These are phyloP conservation scores for Colletotrichum abscissum DNA, from an alignment of 2,329 filamentous ascomycete species.

Conservation along the genomic window DNA sequence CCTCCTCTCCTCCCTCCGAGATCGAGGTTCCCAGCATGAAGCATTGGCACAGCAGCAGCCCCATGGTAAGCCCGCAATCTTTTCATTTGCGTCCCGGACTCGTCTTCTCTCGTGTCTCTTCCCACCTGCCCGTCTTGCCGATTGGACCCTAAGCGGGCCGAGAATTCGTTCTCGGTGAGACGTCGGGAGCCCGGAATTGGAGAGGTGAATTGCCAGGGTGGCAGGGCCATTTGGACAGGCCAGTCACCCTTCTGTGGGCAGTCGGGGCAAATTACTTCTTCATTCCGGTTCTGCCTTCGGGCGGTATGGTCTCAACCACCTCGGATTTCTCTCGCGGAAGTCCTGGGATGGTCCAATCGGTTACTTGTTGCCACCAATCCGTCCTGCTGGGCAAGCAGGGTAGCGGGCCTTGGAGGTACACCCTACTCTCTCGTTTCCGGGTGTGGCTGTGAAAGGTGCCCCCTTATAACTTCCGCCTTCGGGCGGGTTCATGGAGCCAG, in stretches of 20 bases:
- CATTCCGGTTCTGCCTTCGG: slow-evolving; percentile 1
- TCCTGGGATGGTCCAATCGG: slow-evolving; percentile 3
- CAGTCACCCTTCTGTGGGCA: neutral
- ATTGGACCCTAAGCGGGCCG: slow-evolving; percentile 18
- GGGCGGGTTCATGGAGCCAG: slow-evolving; percentile 4
- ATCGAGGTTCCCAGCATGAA: neutral
- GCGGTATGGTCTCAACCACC: slow-evolving; percentile 11
- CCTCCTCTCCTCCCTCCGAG: neutral
- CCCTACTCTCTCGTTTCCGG: slow-evolving; percentile 26
- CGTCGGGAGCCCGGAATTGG: slow-evolving; percentile 13
- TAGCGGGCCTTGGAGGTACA: slow-evolving; percentile 9
- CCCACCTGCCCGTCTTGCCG: slow-evolving; percentile 17
- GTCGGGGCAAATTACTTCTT: slow-evolving; percentile 11
- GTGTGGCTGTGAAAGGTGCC: slow-evolving; percentile 13
- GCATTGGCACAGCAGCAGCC: neutral
- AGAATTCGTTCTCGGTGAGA: neutral
- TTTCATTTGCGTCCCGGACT: slow-evolving; percentile 16
- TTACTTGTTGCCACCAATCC: neutral
- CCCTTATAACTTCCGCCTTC: neutral
- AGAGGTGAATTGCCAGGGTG: neutral
- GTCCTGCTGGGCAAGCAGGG: slow-evolving; percentile 12
- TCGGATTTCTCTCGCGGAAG: neutral
- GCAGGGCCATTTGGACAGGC: slow-evolving; percentile 7
- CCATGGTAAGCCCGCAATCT: slow-evolving; percentile 21
- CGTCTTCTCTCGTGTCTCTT: slow-evolving; percentile 9